Conservation (phyloP, 495 filamentous ascomycete genomes). For the Tuber magnatum region DNA sequence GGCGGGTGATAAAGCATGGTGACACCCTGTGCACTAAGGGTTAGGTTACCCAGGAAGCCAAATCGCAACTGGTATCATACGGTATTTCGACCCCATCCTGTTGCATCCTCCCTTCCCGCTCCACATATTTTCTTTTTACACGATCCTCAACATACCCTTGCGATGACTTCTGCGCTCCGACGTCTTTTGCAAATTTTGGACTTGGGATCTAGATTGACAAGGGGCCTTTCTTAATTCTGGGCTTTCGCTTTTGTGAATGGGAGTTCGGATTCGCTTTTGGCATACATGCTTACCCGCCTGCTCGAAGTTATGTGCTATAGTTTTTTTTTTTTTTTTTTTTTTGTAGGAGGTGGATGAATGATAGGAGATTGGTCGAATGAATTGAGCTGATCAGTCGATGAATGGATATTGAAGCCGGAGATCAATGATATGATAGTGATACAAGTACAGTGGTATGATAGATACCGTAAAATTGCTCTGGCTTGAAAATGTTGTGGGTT, state of each 20-base stretch:
- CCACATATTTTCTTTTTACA: background rate
- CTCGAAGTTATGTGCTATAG: background rate
- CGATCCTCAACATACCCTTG: constrained; percentile 1
- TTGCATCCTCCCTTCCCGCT: background rate
- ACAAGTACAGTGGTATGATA: background rate
- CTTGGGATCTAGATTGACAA: background rate
- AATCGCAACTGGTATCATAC: background rate
- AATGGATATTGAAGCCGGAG: background rate
- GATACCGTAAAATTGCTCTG: background rate
- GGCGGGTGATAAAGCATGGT: background rate
- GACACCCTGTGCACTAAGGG: background rate
- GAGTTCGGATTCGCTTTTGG: constrained; percentile 3
- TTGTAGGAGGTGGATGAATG: background rate
- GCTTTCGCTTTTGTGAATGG: background rate
- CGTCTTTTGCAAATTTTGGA: constrained; percentile 1
- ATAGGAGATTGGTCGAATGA: background rate
- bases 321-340: background rate
- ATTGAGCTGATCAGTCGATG: background rate
- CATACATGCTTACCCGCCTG: background rate
- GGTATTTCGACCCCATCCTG: background rate
- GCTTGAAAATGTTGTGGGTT: background rate
- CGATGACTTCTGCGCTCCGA: background rate
- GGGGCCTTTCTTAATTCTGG: background rate
- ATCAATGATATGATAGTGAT: background rate
- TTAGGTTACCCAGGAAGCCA: background rate